Percentiles rank a stretch among this genome's conserved stretches.
These are phyloP conservation scores for Phellinidium pouzarii DNA, from an alignment of 1,284 basidiomycete species.

Conservation along the genomic window DNA sequence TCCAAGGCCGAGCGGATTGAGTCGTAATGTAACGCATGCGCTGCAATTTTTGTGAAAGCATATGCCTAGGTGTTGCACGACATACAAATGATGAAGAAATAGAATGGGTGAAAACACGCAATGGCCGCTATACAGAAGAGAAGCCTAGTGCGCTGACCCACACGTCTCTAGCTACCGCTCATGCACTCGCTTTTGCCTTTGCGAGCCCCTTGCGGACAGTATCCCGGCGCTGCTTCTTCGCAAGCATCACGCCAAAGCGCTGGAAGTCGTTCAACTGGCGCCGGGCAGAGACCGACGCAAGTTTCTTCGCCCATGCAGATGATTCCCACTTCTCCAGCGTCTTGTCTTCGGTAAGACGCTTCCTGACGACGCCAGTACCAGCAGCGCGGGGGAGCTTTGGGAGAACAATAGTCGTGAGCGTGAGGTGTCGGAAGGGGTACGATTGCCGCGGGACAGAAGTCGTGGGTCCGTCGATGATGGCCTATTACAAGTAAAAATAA, in stretches of 20 bases:
- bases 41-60: background rate
- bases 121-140: no score
- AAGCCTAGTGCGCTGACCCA: no score
- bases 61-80: background rate
- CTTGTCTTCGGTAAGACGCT: conserved; percentile 80
- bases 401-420: conserved; percentile 84
- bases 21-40: background rate
- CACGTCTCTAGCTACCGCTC: background rate
- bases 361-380: conserved; percentile 77
- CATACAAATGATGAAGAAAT: background rate
- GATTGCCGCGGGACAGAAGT: conserved; percentile 90
- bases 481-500: conserved; percentile 42
- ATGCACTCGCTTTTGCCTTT: conserved; percentile 30
- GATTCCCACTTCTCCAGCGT: conserved; percentile 76
- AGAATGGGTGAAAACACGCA: background rate
- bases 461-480: conserved; percentile 90
- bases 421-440: conserved; percentile 88
- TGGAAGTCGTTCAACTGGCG: conserved; percentile 86
- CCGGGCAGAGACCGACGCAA: conserved; percentile 72
- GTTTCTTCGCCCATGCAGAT: conserved; percentile 89
- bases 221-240: conserved; percentile 72
- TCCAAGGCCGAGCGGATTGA: no score
- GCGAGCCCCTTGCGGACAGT: conserved; percentile 57
- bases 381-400: conserved; percentile 85
- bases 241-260: conserved; percentile 72